phyloP scores from a whole-genome alignment of 208 protist species.

The Entamoeba invadens region DNA sequence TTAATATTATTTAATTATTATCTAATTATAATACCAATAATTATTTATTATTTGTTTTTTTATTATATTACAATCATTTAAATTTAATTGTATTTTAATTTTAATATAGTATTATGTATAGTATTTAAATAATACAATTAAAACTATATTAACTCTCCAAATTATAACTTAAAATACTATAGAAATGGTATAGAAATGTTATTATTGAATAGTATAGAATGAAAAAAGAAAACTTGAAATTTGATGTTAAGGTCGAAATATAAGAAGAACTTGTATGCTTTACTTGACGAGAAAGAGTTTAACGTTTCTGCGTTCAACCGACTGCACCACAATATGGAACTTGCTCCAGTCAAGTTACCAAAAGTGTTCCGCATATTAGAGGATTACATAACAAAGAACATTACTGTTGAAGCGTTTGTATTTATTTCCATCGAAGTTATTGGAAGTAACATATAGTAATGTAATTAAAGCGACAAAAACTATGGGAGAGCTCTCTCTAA shows the following conservation, averaged over 20 bases:
- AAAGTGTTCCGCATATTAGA: neutral
- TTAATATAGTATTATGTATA: too few relatives aligned
- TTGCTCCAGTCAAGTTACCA: neutral
- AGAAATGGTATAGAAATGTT: too few relatives aligned
- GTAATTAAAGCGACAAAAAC: neutral
- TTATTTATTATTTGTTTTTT: too few relatives aligned
- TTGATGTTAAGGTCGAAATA: neutral
- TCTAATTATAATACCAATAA: too few relatives aligned
- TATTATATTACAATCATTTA: too few relatives aligned
- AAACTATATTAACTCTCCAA: too few relatives aligned
- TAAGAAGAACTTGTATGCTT: neutral
- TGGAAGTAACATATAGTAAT: neutral
- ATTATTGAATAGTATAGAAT: too few relatives aligned
- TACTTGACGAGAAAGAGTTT: neutral
- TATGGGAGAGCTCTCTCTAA: neutral
- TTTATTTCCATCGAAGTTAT: neutral
- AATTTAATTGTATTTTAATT: too few relatives aligned
- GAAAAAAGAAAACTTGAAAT: neutral
- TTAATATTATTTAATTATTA: too few relatives aligned
- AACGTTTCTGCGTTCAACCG: neutral
- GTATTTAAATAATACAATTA: too few relatives aligned
- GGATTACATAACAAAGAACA: neutral
- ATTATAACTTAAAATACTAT: too few relatives aligned
- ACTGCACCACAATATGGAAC: neutral
- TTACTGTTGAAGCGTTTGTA: neutral